phyloP scores from a whole-genome alignment of 2,329 filamentous ascomycete species.

The Chaetoscypha palmicola region DNA sequence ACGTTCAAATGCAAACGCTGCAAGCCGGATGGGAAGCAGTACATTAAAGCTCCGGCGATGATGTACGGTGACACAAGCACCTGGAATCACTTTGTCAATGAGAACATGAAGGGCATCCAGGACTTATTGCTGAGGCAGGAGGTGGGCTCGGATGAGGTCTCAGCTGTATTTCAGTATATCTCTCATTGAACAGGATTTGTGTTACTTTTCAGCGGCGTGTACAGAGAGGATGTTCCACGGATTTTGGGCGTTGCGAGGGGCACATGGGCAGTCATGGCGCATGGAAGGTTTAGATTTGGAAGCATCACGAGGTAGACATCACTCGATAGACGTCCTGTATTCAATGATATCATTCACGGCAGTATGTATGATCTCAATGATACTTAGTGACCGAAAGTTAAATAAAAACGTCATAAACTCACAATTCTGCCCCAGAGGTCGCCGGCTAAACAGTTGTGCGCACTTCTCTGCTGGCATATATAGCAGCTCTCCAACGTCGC shows the following conservation, averaged over 20 bases:
- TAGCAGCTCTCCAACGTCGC: too few species aligned
- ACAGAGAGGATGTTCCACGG: too few species aligned
- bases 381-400: too few species aligned
- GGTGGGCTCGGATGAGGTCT: slow-evolving; percentile 69
- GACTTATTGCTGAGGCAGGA: slow-evolving; percentile 88
- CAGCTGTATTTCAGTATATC: slow-evolving; percentile 97
- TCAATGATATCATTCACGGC: too few species aligned
- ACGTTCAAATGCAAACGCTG: slow-evolving; percentile 98
- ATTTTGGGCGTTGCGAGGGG: too few species aligned
- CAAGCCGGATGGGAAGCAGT: slow-evolving; percentile 77
- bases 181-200: slow-evolving; percentile 54
- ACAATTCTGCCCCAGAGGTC: too few species aligned
- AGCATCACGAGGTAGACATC: too few species aligned
- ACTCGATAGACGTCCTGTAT: too few species aligned
- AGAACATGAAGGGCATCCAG: slow-evolving; percentile 73
- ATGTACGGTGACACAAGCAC: slow-evolving; percentile 96
- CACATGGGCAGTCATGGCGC: neutral
- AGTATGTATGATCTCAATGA: too few species aligned
- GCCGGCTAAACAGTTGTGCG: too few species aligned
- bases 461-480: too few species aligned
- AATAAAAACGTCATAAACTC: too few species aligned
- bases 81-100: slow-evolving; percentile 97
- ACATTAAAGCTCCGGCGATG: slow-evolving; percentile 87
- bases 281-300: neutral
- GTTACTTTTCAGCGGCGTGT: neutral